A percentile compares a stretch with the other conserved stretches of the same genome.
Conservation (phyloP, 176 grass and related monocot species). For the Poa pratensis region DNA sequence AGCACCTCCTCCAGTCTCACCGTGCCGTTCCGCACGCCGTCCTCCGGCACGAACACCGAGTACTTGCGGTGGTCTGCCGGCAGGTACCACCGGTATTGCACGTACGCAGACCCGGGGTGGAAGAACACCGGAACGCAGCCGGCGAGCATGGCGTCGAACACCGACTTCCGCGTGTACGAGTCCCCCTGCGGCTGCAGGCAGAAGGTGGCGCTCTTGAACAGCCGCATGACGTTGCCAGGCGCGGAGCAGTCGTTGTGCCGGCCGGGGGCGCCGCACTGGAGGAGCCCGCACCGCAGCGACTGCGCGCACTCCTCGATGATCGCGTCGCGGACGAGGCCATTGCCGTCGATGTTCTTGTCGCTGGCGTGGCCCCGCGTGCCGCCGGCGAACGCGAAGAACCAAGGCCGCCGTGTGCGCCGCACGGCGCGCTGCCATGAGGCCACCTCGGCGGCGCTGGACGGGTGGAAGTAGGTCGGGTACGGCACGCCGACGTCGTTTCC, state of each 20-base stretch:
- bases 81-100: conserved; percentile 67
- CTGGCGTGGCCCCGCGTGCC: conserved; percentile 29
- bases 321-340: conserved; percentile 41
- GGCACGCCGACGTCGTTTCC: conserved; percentile 51
- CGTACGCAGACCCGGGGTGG: conserved; percentile 59
- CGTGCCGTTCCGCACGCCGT: conserved; percentile 55
- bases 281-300: conserved; percentile 54
- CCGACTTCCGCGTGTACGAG: conserved; percentile 65
- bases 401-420: conserved; percentile 45
- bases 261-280: conserved; percentile 48
- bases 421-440: conserved; percentile 52
- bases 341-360: neutral
- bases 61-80: conserved; percentile 50
- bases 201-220: conserved; percentile 62
- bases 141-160: conserved; percentile 70
- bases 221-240: conserved; percentile 41
- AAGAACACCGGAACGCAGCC: conserved; percentile 85
- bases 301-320: conserved; percentile 55
- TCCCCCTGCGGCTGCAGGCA: conserved; percentile 72
- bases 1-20: conserved; percentile 67
- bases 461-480: conserved; percentile 85
- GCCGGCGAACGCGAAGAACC: conserved; percentile 67
- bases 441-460: conserved; percentile 50
- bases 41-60: conserved; percentile 71
- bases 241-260: conserved; percentile 47